Conservation (phyloP, 768 basidiomycete species). For the Mycena chlorophos region DNA sequence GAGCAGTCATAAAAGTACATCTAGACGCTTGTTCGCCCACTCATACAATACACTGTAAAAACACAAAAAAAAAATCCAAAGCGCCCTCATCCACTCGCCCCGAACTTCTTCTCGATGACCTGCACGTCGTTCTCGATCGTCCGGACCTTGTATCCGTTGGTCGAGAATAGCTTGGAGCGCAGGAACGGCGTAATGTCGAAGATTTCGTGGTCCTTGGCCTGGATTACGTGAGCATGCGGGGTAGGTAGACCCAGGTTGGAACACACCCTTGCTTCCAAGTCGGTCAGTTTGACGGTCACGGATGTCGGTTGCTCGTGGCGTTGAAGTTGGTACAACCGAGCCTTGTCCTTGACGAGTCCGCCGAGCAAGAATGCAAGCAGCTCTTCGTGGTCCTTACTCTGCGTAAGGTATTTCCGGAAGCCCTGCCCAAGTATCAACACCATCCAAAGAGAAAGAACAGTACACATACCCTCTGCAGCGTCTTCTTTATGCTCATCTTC, state of each 20-base stretch:
- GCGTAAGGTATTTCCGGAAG: conserved; percentile 96
- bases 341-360: conserved; percentile 89
- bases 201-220: conserved; percentile 98
- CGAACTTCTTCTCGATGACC: conserved; percentile 76
- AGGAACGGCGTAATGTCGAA: conserved; percentile 88
- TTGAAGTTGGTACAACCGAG: conserved; percentile 78
- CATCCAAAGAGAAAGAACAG: background rate
- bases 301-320: conserved; percentile 75
- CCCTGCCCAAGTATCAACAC: conserved; percentile 48
- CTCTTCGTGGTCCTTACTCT: conserved; percentile 95
- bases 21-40: background rate
- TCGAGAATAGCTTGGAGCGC: conserved; percentile 74
- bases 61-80: conserved; percentile 25
- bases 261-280: conserved; percentile 81
- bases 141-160: conserved; percentile 88
- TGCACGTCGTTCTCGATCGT: too few species aligned
- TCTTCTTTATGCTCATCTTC: conserved; percentile 98
- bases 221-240: conserved; percentile 2
- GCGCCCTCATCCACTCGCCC: conserved; percentile 35
- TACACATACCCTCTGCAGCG: conserved; percentile 80
- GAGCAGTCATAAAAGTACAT: conserved; percentile 14
- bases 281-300: conserved; percentile 72
- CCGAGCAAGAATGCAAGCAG: conserved; percentile 92
- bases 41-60: conserved; percentile 15
- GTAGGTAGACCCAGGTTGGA: conserved; percentile 2